phyloP scores from a whole-genome alignment of 305 asterid species.

The Fraxinus albicans region DNA sequence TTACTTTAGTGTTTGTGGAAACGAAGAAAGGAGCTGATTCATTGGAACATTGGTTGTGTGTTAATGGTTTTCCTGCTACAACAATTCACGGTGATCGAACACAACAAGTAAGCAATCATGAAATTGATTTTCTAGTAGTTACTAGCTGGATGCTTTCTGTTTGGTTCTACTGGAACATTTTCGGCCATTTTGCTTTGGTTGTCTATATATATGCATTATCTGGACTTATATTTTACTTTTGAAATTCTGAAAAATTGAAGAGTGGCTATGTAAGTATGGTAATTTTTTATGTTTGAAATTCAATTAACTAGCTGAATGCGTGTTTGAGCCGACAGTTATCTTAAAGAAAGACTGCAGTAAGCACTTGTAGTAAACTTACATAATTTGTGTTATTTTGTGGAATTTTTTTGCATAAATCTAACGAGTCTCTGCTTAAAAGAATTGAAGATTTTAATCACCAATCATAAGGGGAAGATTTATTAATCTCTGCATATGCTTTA shows the following conservation, averaged over 20 bases:
- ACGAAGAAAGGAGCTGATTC: slow-evolving; percentile 80
- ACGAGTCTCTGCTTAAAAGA: background rate
- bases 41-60: slow-evolving; percentile 63
- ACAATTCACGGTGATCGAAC: slow-evolving; percentile 77
- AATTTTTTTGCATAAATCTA: background rate
- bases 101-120: slow-evolving; percentile 40
- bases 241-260: background rate
- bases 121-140: background rate
- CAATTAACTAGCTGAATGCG: background rate
- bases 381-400: background rate
- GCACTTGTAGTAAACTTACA: background rate
- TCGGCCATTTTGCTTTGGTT: background rate
- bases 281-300: background rate
- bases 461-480: background rate
- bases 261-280: background rate
- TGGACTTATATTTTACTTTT: background rate
- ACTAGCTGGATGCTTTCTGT: background rate
- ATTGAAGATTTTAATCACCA: background rate
- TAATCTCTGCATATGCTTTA: background rate
- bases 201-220: background rate
- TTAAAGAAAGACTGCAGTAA: background rate
- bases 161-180: background rate
- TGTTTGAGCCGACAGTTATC: background rate
- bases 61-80: slow-evolving; percentile 72
- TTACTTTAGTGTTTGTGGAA: slow-evolving; percentile 76